A percentile compares a stretch with the other conserved stretches of the same genome.
These are phyloP conservation scores for Lolium rigidum DNA, from an alignment of 176 grass and related monocot genomes.

Conservation along the genomic window DNA sequence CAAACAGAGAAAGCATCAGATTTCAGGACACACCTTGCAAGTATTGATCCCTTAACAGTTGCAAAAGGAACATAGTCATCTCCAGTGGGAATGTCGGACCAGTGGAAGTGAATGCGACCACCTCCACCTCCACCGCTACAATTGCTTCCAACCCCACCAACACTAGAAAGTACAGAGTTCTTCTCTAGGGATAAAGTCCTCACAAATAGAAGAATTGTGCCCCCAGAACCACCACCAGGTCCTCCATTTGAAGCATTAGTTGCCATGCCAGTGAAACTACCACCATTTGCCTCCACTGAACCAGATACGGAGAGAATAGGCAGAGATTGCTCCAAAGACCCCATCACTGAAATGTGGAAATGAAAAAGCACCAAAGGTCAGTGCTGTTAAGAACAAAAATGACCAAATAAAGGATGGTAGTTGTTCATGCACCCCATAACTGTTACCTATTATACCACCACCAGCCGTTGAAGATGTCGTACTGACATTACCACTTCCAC, in stretches of 20 bases:
- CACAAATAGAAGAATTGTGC: slow-evolving; percentile 95
- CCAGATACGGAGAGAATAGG: slow-evolving; percentile 67
- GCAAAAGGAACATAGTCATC: slow-evolving; percentile 93
- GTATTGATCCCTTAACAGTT: slow-evolving; percentile 77
- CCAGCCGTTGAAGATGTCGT: slow-evolving; percentile 74
- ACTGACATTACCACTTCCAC: slow-evolving; percentile 87
- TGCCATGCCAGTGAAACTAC: slow-evolving; percentile 53
- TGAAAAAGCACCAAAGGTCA: slow-evolving; percentile 20
- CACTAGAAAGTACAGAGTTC: slow-evolving; percentile 72
- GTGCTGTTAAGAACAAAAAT: slow-evolving; percentile 35
- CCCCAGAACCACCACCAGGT: slow-evolving; percentile 92
- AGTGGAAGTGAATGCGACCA: slow-evolving; percentile 97
- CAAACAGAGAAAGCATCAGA: slow-evolving; percentile 34
- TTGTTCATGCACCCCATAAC: neutral
- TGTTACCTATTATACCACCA: slow-evolving; percentile 92
- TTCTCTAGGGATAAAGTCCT: slow-evolving; percentile 61
- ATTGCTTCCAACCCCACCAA: slow-evolving; percentile 76
- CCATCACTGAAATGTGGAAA: slow-evolving; percentile 82
- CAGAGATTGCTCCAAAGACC: slow-evolving; percentile 87
- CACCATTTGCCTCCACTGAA: slow-evolving; percentile 85
- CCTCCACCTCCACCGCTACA: slow-evolving; percentile 84
- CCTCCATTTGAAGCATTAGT: slow-evolving; percentile 58
- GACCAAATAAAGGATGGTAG: slow-evolving; percentile 30
- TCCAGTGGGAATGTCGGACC: slow-evolving; percentile 83
- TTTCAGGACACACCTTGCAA: slow-evolving; percentile 68